phyloP scores from a whole-genome alignment of 345 rosid species.

The Camelina hispida region DNA sequence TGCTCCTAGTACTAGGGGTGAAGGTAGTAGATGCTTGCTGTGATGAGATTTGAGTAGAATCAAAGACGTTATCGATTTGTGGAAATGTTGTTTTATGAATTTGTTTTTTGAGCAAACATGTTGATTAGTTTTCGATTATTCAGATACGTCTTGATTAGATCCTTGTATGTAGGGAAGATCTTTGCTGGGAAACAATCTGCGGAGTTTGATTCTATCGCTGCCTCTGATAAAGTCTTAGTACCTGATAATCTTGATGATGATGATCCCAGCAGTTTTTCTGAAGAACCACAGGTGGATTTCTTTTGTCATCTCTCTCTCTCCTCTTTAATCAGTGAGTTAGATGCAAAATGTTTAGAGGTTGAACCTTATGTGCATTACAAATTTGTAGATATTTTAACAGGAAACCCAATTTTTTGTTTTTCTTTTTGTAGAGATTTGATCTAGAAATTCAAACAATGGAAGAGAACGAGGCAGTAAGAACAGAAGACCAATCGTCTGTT shows the following conservation, averaged over 20 bases:
- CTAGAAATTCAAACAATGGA: slow-evolving; percentile 53
- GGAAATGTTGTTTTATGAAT: not conserved
- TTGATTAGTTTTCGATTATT: not conserved
- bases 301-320: slow-evolving; percentile 18
- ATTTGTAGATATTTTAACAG: not conserved
- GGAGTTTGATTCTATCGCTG: slow-evolving; percentile 56
- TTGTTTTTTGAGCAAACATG: slow-evolving; percentile 1
- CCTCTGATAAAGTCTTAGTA: slow-evolving; percentile 70
- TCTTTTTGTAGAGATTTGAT: slow-evolving; percentile 48
- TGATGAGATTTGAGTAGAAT: slow-evolving; percentile 9
- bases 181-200: slow-evolving; percentile 63
- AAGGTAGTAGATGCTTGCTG: slow-evolving; percentile 15
- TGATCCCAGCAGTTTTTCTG: slow-evolving; percentile 48
- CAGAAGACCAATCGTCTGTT: slow-evolving; percentile 46
- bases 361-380: not conserved
- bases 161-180: slow-evolving; percentile 76
- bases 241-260: slow-evolving; percentile 59
- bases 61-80: not conserved
- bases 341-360: slow-evolving; percentile 8
- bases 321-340: slow-evolving; percentile 31
- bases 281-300: slow-evolving; percentile 62
- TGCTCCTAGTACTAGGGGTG: not conserved
- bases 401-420: not conserved
- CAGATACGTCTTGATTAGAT: slow-evolving; percentile 38
- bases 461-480: slow-evolving; percentile 47